phyloP scores from a whole-genome alignment of 768 basidiomycete genomes.

The Lactarius hatsudake region DNA sequence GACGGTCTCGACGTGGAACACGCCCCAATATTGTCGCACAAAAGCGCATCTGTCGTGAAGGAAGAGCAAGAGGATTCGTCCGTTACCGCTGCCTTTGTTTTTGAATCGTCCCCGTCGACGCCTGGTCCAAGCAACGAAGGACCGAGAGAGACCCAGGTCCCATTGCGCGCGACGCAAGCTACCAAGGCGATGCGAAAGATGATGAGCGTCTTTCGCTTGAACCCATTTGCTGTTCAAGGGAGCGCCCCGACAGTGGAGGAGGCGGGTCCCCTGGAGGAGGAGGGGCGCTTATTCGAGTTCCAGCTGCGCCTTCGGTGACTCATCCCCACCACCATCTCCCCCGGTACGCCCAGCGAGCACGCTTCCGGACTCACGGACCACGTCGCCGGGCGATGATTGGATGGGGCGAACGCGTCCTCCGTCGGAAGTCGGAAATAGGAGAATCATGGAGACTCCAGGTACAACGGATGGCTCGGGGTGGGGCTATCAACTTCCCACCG shows the following conservation, averaged over 20 bases:
- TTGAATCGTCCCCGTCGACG: constrained; percentile 26
- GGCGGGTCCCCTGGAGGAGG: constrained; percentile 27
- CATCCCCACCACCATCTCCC: constrained; percentile 20
- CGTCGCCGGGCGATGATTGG: constrained; percentile 19
- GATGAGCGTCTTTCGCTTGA: constrained; percentile 77
- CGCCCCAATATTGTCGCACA: constrained; percentile 12
- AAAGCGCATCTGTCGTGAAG: constrained; percentile 19
- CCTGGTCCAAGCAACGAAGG: constrained; percentile 14
- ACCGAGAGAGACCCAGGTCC: constrained; percentile 41
- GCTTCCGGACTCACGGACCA: constrained; percentile 20
- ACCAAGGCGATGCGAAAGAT: constrained; percentile 65
- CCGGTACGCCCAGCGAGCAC: constrained; percentile 21
- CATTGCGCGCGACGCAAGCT: constrained; percentile 74
- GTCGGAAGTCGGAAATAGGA: constrained; percentile 25
- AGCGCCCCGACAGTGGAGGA: constrained; percentile 26
- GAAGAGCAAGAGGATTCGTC: constrained; percentile 24
- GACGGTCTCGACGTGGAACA: constrained; percentile 24
- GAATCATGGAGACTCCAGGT: constrained; percentile 15
- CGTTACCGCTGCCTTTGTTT: constrained; percentile 25
- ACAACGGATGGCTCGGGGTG: constrained; percentile 17
- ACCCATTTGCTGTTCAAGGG: constrained; percentile 57
- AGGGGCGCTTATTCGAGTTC: constrained; percentile 27
- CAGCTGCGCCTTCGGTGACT: constrained; percentile 25
- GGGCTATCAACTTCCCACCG: constrained; percentile 24
- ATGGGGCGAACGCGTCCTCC: constrained; percentile 22